Conservation (phyloP, 2,329 filamentous ascomycete genomes). For the Drechslera avenae region DNA sequence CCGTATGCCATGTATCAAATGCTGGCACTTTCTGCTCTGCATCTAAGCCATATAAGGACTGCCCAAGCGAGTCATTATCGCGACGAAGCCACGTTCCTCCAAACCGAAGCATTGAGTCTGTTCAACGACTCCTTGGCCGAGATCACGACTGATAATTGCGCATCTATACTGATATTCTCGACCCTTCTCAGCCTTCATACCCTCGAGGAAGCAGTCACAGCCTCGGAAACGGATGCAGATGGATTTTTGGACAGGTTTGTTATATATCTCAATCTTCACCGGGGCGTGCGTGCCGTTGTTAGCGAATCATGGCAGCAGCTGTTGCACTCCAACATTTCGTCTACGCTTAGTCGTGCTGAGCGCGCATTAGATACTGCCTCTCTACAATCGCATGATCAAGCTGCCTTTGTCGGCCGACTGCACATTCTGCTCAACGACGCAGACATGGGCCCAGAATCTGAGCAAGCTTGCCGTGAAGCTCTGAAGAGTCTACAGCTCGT, state of each 20-base stretch:
- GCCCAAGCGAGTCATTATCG: slow-evolving; percentile 14
- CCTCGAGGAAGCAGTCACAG: background rate
- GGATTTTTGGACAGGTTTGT: background rate
- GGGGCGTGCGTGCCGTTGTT: background rate
- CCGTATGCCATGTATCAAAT: slow-evolving; percentile 22
- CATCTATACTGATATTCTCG: background rate
- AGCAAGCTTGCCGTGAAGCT: background rate
- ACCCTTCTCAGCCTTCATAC: background rate
- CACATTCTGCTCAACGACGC: background rate
- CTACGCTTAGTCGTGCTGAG: background rate
- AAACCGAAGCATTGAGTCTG: slow-evolving; percentile 14
- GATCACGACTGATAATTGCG: background rate
- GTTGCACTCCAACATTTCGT: background rate
- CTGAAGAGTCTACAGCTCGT: background rate
- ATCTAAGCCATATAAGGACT: slow-evolving; percentile 18
- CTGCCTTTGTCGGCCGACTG: background rate
- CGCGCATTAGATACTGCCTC: background rate
- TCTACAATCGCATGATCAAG: background rate
- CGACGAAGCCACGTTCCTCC: slow-evolving; percentile 21
- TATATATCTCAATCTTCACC: slow-evolving; percentile 1
- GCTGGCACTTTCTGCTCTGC: slow-evolving; percentile 27
- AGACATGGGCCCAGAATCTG: background rate
- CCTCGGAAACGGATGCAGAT: background rate
- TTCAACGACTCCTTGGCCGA: background rate
- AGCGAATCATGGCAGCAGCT: background rate